Conservation (phyloP, 495 filamentous ascomycete genomes). For the Amphirosellinia nigrospora region DNA sequence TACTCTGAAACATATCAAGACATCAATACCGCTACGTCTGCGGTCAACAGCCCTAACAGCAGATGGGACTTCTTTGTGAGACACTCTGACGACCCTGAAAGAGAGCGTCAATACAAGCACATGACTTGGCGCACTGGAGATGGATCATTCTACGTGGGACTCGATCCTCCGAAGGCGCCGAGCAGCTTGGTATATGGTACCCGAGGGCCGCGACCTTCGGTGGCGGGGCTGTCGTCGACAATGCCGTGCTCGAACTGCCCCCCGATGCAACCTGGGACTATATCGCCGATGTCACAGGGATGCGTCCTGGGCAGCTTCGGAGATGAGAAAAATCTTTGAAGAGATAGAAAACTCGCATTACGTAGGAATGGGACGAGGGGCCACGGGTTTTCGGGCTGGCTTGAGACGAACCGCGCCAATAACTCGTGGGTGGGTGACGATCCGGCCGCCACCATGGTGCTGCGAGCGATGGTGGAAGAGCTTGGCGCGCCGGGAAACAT, state of each 20-base stretch:
- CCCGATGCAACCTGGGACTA: slow-evolving; percentile 41
- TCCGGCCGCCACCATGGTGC: slow-evolving; percentile 41
- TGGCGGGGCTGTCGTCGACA: slow-evolving; percentile 42
- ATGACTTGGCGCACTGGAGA: slow-evolving; percentile 42
- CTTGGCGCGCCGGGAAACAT: slow-evolving; percentile 35
- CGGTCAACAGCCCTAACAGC: slow-evolving; percentile 38
- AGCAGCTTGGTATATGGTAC: slow-evolving; percentile 43
- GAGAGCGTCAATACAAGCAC: slow-evolving; percentile 43
- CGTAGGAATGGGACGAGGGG: slow-evolving; percentile 38
- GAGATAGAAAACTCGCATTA: slow-evolving; percentile 50
- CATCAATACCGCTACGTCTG: slow-evolving; percentile 25
- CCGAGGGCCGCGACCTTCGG: slow-evolving; percentile 42
- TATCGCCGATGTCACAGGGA: slow-evolving; percentile 48
- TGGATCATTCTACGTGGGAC: slow-evolving; percentile 48
- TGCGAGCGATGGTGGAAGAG: slow-evolving; percentile 45
- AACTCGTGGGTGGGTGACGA: slow-evolving; percentile 43
- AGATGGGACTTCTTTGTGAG: slow-evolving; percentile 42
- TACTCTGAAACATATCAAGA: slow-evolving; percentile 27
- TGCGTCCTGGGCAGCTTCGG: slow-evolving; percentile 42
- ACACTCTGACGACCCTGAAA: slow-evolving; percentile 40
- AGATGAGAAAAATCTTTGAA: slow-evolving; percentile 45
- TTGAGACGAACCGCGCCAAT: slow-evolving; percentile 42
- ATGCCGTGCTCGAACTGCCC: slow-evolving; percentile 34
- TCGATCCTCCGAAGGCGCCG: slow-evolving; percentile 41
- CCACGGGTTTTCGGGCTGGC: slow-evolving; percentile 49